These are phyloP conservation scores for Mortierella sp. DNA, from an alignment of 371 early-diverging fungal species.

Conservation along the genomic window DNA sequence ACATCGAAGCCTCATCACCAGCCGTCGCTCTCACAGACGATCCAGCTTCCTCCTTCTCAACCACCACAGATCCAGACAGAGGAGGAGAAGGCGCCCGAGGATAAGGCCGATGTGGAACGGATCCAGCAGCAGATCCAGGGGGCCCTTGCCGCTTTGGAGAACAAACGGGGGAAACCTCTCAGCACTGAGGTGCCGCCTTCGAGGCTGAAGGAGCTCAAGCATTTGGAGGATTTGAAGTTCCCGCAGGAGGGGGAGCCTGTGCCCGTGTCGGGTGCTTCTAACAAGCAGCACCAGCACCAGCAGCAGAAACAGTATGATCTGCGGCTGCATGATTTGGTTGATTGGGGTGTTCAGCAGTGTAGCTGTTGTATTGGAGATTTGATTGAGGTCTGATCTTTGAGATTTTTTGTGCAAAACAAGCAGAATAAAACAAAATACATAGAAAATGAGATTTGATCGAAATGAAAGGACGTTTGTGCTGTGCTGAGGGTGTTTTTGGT, in stretches of 20 bases:
- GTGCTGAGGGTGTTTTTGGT: too few relatives aligned
- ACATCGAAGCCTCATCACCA: too few relatives aligned
- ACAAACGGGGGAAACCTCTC: constrained; percentile 13
- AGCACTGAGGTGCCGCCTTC: constrained; percentile 3
- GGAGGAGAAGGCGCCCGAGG: constrained; percentile 5
- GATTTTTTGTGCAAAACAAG: too few relatives aligned
- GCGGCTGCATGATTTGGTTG: background rate
- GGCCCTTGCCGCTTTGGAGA: constrained; percentile 25
- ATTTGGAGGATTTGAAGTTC: constrained; percentile 16
- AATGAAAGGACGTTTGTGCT: too few relatives aligned
- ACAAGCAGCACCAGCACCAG: background rate
- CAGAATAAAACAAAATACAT: too few relatives aligned
- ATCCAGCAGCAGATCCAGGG: constrained; percentile 21
- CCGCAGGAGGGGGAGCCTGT: background rate
- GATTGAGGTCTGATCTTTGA: constrained; percentile 25
- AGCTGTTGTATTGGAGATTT: constrained; percentile 45
- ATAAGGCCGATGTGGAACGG: background rate
- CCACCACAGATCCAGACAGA: background rate
- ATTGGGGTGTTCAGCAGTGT: constrained; percentile 37
- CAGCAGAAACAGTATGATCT: constrained; percentile 4
- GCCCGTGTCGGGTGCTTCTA: background rate
- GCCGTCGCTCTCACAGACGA: background rate
- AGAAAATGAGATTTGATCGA: too few relatives aligned
- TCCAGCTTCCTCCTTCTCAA: background rate
- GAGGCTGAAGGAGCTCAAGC: constrained; percentile 10